Evolutionary conservation across 129 eudicot genomes (phyloP).

Genomic region (Chrysanthemum makinoi): DNA sequence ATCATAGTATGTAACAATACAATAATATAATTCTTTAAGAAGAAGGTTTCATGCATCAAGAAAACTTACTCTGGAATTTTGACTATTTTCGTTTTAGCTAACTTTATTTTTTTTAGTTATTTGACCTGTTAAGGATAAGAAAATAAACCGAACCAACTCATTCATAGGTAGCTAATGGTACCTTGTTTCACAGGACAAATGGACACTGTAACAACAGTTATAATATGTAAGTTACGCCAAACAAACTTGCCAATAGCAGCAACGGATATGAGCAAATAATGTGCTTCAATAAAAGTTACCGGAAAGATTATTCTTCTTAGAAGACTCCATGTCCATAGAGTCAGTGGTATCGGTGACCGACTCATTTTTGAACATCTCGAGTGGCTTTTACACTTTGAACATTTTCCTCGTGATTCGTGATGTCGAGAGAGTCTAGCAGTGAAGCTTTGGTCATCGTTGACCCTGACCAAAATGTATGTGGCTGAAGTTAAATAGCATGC

Average conservation of each 20-base stretch:
- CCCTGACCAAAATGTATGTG: conserved; percentile 37
- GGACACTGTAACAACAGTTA: conserved; percentile 40
- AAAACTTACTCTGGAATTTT: background rate
- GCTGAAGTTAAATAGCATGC: conserved; percentile 9
- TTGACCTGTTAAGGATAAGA: background rate
- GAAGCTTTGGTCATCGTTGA: conserved; percentile 49
- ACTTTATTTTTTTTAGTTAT: background rate
- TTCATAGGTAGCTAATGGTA: conserved; percentile 23
- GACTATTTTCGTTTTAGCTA: too few species aligned
- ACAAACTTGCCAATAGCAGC: background rate
- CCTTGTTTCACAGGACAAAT: conserved; percentile 52
- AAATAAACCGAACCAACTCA: background rate
- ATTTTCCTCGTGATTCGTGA: conserved; percentile 51
- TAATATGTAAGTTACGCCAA: conserved; percentile 15
- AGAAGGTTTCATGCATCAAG: background rate
- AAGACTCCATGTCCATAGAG: conserved; percentile 50
- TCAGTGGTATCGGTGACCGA: conserved; percentile 76
- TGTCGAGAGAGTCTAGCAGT: conserved; percentile 49
- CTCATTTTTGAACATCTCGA: conserved; percentile 49
- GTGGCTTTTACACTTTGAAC: conserved; percentile 26
- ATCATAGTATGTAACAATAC: too few species aligned
- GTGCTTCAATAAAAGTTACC: conserved; percentile 34
- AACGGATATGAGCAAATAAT: background rate
- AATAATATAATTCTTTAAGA: too few species aligned
- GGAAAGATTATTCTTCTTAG: conserved; percentile 35